phyloP scores from a whole-genome alignment of 2,329 filamentous ascomycete species.

The Dactylellina parvicollis region DNA sequence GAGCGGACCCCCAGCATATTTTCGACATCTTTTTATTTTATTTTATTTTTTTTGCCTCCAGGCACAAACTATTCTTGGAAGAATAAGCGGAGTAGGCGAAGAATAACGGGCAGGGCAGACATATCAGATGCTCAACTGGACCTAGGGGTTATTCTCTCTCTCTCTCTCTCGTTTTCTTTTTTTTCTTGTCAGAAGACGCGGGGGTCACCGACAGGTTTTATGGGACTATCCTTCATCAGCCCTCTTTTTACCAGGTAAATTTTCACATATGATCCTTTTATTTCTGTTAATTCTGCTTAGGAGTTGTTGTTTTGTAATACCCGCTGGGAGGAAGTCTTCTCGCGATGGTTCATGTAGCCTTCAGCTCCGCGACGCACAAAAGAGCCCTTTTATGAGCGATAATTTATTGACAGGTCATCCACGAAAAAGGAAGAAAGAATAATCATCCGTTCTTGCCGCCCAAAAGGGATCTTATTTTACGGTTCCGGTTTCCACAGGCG shows the following conservation, averaged over 20 bases:
- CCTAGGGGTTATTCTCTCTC: conserved; percentile 28
- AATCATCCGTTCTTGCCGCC: conserved; percentile 41
- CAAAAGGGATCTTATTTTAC: conserved; percentile 19
- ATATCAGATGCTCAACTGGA: conserved; percentile 52
- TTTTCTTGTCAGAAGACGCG: conserved; percentile 39
- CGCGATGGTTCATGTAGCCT: conserved; percentile 32
- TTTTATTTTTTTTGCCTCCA: too few species aligned
- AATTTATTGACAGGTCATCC: conserved; percentile 48
- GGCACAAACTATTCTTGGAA: conserved; percentile 54
- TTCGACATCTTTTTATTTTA: too few species aligned
- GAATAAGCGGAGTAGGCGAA: conserved; percentile 52
- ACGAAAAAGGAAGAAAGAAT: conserved; percentile 34
- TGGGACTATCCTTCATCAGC: conserved; percentile 38
- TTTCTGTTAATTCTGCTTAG: conserved; percentile 33
- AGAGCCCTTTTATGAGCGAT: conserved; percentile 49
- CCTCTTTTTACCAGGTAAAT: conserved; percentile 52
- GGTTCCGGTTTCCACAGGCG: conserved; percentile 28
- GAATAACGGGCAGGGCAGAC: conserved; percentile 40
- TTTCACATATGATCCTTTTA: conserved; percentile 18
- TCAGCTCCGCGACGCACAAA: conserved; percentile 46
- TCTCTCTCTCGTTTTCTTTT: too few species aligned
- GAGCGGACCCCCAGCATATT: conserved; percentile 49
- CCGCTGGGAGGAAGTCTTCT: conserved; percentile 41
- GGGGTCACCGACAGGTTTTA: conserved; percentile 48
- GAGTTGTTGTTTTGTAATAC: conserved; percentile 51